Percentiles rank a stretch among this genome's conserved stretches.
Conservation (phyloP, 805 yeast genomes). For the Metschnikowia henanensis region DNA sequence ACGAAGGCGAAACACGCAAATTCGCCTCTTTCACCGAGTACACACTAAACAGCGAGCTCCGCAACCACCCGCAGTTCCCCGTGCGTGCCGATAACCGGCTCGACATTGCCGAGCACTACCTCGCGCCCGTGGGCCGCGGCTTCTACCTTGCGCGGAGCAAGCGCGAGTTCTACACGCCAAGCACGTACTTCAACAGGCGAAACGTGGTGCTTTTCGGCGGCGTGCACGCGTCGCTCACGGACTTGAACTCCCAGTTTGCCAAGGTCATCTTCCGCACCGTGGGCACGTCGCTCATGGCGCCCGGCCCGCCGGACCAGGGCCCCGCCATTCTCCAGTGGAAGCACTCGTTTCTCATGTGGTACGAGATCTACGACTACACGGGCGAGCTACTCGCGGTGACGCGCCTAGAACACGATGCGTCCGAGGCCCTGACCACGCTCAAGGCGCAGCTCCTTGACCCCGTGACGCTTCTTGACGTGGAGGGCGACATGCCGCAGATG, state of each 20-base stretch:
- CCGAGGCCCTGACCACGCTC: slow-evolving; percentile 14
- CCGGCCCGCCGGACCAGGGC: slow-evolving; percentile 13
- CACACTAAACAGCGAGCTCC: slow-evolving; percentile 4
- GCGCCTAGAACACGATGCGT: slow-evolving; percentile 27
- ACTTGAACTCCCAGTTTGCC: slow-evolving; percentile 23
- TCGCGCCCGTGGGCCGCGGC: slow-evolving; percentile 33
- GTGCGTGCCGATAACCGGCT: slow-evolving; percentile 25
- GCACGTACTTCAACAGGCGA: slow-evolving; percentile 24
- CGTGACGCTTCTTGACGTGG: slow-evolving; percentile 28
- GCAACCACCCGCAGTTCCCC: slow-evolving; percentile 25
- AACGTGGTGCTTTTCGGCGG: slow-evolving; percentile 26
- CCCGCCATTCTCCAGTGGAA: slow-evolving; percentile 8
- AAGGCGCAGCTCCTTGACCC: slow-evolving; percentile 31
- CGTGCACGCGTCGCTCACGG: slow-evolving; percentile 10
- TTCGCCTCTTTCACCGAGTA: slow-evolving; percentile 5
- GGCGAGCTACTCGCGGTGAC: slow-evolving; percentile 32
- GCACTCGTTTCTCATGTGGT: slow-evolving; percentile 33
- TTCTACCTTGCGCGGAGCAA: slow-evolving; percentile 25
- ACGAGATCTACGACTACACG: slow-evolving; percentile 33
- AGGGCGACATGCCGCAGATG: slow-evolving; percentile 26
- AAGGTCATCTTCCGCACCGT: slow-evolving; percentile 22
- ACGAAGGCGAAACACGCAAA: not conserved
- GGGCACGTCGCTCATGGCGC: slow-evolving; percentile 29
- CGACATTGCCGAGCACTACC: slow-evolving; percentile 25
- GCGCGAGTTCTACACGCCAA: slow-evolving; percentile 10